These are phyloP conservation scores for Fusarium bulbicola DNA, from an alignment of 2,329 filamentous ascomycete genomes.

Conservation along the genomic window DNA sequence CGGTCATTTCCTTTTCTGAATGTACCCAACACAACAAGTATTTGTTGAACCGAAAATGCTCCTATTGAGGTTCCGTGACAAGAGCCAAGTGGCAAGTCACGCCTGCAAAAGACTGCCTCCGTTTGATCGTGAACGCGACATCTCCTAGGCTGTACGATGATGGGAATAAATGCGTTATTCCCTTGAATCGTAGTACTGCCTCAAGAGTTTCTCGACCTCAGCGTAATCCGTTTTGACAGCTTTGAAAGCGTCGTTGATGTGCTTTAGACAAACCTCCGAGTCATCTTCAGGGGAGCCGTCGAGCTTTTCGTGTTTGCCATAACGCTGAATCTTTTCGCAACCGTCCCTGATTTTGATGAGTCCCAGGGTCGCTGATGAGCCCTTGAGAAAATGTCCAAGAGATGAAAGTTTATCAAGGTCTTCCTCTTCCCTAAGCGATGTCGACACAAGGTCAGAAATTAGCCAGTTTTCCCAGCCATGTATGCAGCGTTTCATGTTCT, in stretches of 20 bases:
- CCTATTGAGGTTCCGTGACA: neutral
- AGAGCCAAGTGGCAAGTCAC: neutral
- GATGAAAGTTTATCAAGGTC: conserved; percentile 80
- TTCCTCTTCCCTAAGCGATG: conserved; percentile 63
- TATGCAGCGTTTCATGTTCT: neutral
- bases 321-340: conserved; percentile 97
- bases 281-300: conserved; percentile 75
- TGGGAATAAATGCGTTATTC: conserved; percentile 17
- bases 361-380: conserved; percentile 93
- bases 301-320: conserved; percentile 82
- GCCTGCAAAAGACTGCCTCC: conserved; percentile 11
- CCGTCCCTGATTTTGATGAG: conserved; percentile 89
- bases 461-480: neutral
- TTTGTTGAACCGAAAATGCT: conserved; percentile 13
- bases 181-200: conserved; percentile 65
- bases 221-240: conserved; percentile 80
- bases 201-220: conserved; percentile 76
- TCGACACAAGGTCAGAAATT: neutral
- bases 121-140: neutral
- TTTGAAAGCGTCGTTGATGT: conserved; percentile 74
- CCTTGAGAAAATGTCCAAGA: conserved; percentile 96
- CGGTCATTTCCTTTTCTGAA: conserved; percentile 22
- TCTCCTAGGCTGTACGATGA: conserved; percentile 11
- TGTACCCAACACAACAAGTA: conserved; percentile 21
- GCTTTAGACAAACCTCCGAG: conserved; percentile 72